Evolutionary conservation across 176 grass and related monocot species (phyloP), one percentile per base, ranked within the genome.

Genomic region (Oryza longistaminata): DNA sequence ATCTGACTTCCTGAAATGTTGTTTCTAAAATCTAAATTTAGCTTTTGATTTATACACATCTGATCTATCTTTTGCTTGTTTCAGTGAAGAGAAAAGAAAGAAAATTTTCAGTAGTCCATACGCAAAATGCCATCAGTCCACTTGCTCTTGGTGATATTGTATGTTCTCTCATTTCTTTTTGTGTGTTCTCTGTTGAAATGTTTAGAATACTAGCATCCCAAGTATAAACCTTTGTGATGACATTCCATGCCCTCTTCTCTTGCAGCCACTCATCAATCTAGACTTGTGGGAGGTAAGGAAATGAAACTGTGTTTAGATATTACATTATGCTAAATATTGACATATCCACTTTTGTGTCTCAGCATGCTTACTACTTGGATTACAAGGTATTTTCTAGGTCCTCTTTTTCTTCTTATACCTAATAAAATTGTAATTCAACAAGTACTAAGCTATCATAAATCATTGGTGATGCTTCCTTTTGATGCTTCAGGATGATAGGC

Each of bases 361-460:
- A 99, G 96, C 96, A 96, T 88, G 93, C 96, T 55, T 98, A 96
- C 82, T 98, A 95, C 88, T 82, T 95, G 24, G 96, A 98, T 73
- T 95, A 95, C 86, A 98, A 91, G 96, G 93, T 98, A 82, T 14
- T 10, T 50, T 35, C 35, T 19, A 74, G 25, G n/a, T 69, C 13
- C 13, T 6, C n/a, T n/a, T 42, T 53, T n/a, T 34, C 34, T 15
- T 34, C 0, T 42, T 42, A 75, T 68, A 61, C 1, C 22, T 39
- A 24, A 4, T 39, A 24, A 4, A 45, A 43, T 76, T 66, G 16
- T 81, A 75, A 34, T 64, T 68, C 43, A 25, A 61, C 11, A 75
- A 49, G 6, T 34, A 3, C 33, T 69, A 74, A 34, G 26, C n/a
- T 79, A 16, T 6, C 10, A 50, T 11, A 87, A 73, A 62, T 65